phyloP scores from a whole-genome alignment of 768 basidiomycete species.

The Dentipellis fragilis region DNA sequence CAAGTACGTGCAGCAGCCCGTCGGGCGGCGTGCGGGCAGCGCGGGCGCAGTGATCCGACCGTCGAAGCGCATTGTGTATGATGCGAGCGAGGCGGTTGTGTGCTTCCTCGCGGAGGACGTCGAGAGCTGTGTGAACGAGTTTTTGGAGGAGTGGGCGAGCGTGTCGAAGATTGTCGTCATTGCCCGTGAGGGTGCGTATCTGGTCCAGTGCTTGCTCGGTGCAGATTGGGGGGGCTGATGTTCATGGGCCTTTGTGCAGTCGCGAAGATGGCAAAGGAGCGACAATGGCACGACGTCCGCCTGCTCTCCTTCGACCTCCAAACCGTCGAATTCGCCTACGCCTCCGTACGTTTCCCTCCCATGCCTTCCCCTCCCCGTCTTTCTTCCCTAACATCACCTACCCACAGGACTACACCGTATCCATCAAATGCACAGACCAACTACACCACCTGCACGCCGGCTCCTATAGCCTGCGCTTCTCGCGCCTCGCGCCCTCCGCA shows the following conservation, averaged over 20 bases:
- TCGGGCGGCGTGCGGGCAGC: slow-evolving; percentile 47
- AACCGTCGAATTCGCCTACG: slow-evolving; percentile 85
- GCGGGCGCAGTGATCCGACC: slow-evolving; percentile 61
- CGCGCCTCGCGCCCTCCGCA: slow-evolving; percentile 28
- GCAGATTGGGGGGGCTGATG: slow-evolving; percentile 1
- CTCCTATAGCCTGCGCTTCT: slow-evolving; percentile 66
- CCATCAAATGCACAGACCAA: slow-evolving; percentile 72
- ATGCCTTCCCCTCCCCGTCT: not conserved
- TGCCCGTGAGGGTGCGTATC: slow-evolving; percentile 68
- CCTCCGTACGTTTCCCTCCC: slow-evolving; percentile 30
- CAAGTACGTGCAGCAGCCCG: slow-evolving; percentile 81
- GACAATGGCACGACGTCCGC: slow-evolving; percentile 65
- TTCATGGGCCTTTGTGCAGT: slow-evolving; percentile 34
- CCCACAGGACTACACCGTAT: slow-evolving; percentile 60
- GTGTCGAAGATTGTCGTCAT: slow-evolving; percentile 93
- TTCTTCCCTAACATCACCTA: not conserved
- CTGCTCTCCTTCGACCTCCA: slow-evolving; percentile 85
- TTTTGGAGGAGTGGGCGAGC: slow-evolving; percentile 86
- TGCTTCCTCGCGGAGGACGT: slow-evolving; percentile 84
- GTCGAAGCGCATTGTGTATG: slow-evolving; percentile 82
- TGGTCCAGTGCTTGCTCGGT: not conserved
- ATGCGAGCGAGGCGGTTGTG: slow-evolving; percentile 80
- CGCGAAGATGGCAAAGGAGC: slow-evolving; percentile 70
- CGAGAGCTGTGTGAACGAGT: slow-evolving; percentile 81
- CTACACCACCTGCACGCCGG: slow-evolving; percentile 50